Conservation (phyloP, 1,139 yeast genomes). For the Nematodospora anomalae region DNA sequence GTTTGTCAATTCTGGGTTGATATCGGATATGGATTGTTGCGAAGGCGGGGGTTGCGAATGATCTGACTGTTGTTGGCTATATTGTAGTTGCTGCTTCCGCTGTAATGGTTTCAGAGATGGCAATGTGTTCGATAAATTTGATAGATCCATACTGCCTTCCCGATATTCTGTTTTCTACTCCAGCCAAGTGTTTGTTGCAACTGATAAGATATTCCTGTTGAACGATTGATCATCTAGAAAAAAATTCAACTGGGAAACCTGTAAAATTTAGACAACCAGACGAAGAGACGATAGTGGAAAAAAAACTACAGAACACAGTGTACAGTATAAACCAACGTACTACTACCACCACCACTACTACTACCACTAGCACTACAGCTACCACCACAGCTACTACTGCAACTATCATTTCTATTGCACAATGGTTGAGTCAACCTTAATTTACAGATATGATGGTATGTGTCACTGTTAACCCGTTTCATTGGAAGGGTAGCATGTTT, state of each 20-base stretch:
- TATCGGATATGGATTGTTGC: slow-evolving; percentile 19
- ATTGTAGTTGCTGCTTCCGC: slow-evolving; percentile 2
- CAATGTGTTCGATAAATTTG: slow-evolving; percentile 12
- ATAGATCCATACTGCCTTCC: slow-evolving; percentile 13
- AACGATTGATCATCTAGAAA: not conserved
- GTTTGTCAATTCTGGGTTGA: slow-evolving; percentile 42
- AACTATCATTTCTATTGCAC: no score
- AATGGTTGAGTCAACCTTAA: slow-evolving; percentile 72
- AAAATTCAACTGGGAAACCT: no score
- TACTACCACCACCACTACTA: no score
- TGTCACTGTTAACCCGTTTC: slow-evolving; percentile 13
- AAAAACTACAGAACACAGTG: no score
- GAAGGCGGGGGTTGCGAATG: not conserved
- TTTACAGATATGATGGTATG: slow-evolving; percentile 72
- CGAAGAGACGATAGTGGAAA: no score
- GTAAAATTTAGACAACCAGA: no score
- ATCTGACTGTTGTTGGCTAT: not conserved
- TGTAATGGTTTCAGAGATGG: slow-evolving; percentile 10
- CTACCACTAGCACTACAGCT: no score
- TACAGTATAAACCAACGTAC: no score
- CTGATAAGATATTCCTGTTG: not conserved
- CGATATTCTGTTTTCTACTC: no score
- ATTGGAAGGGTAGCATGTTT: not conserved
- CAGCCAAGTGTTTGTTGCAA: not conserved
- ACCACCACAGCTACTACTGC: no score